A percentile compares a stretch with the other conserved stretches of the same genome.
Evolutionary conservation across 495 filamentous ascomycete species (phyloP).

Genomic region (Neurospora tetraspora): DNA sequence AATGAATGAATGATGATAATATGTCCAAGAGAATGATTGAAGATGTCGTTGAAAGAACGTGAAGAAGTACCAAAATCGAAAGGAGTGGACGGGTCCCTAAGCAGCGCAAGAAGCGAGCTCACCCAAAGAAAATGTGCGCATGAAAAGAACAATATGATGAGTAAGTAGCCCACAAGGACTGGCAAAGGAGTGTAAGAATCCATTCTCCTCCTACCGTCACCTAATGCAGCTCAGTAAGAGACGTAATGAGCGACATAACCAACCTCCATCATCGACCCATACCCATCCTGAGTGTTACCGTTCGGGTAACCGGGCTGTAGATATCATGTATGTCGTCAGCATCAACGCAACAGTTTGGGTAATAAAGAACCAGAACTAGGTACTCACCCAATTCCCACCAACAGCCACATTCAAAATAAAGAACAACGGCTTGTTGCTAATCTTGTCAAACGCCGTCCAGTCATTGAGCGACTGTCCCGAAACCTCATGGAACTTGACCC

Average conservation of each 20-base stretch:
- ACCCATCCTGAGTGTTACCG: slow-evolving; percentile 25
- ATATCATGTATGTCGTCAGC: background rate
- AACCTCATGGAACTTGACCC: slow-evolving; percentile 29
- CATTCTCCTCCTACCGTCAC: background rate
- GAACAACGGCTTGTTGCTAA: slow-evolving; percentile 29
- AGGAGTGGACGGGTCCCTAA: background rate
- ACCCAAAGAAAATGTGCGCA: background rate
- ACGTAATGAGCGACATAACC: slow-evolving; percentile 34
- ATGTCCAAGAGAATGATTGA: background rate
- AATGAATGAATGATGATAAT: background rate
- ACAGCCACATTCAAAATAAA: slow-evolving; percentile 44
- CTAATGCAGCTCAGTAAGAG: background rate
- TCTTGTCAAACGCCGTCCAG: slow-evolving; percentile 26
- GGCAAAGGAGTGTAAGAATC: background rate
- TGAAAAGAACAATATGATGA: background rate
- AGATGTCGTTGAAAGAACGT: background rate
- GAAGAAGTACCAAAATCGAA: background rate
- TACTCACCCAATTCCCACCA: slow-evolving; percentile 38
- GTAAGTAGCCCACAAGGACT: background rate
- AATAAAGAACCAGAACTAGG: slow-evolving; percentile 2
- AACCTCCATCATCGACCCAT: slow-evolving; percentile 37
- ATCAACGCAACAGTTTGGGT: background rate
- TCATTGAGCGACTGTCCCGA: slow-evolving; percentile 26
- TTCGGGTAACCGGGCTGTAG: slow-evolving; percentile 32
- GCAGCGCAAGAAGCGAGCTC: background rate